Evolutionary conservation across 164 flowering plant species (phyloP), one percentile per base, ranked within the genome.

Genomic region (Vitis amurensis): DNA sequence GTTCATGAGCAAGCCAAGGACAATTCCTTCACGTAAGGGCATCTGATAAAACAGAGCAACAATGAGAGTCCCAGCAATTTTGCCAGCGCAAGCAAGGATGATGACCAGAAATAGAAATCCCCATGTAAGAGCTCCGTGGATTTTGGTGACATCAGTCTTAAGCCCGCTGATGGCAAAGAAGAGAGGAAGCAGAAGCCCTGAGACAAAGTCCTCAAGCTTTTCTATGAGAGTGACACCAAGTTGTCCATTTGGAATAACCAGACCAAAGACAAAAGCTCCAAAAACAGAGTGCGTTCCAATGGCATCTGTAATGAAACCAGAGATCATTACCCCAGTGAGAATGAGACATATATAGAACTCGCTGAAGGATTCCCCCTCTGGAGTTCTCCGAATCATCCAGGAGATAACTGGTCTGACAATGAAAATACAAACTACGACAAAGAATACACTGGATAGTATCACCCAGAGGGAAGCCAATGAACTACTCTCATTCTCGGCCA

Each of bases 131-230:
- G 55, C 9, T 2, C 71, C 67, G 0, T n/a, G 8, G 30, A 77
- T 71, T 11, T 55, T 0, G 1, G 30, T 14, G 15, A 72, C 51
- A 55, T 80, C 30, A 12, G 81, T 77, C 71, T 68, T 77, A 11
- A 80, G 78, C 5, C 83, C 83, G 15, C 80, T 80, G 19, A 77
- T 72, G 29, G 81, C 76, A 37, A 77, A 80, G 61, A 71, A 77
- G 30, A 80, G 74, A 63, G 83, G 81, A 0, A 80, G 74, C 55
- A 80, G 66, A 61, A 80, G 74, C 29, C 79, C 80, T 11, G 78
- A 74, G 3, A 80, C 76, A 60, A 80, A 80, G 61, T 80, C 83
- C 69, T 80, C 83, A 1, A 80, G 79, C 72, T 80, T 80, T n/a
- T 80, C 83, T 15, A 77, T 60, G 0, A 80, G 77, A 11, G 78